Evolutionary conservation across 331 rosid species (phyloP).

Genomic region (Stylosanthes scabra): DNA sequence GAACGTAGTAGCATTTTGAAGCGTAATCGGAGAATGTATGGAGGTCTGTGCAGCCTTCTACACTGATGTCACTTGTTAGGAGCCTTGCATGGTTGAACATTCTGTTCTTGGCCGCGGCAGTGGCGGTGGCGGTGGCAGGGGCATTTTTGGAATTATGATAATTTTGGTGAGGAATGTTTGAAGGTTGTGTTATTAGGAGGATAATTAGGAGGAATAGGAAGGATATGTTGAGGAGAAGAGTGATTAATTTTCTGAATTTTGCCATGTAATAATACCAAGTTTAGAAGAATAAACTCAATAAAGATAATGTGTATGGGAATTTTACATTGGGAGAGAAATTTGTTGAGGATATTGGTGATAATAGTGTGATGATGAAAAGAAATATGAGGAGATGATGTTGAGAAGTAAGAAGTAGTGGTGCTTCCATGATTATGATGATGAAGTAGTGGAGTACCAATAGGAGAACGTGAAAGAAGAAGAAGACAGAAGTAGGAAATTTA

Average conservation of each 20-base stretch:
- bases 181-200: constrained; percentile 26
- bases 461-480: constrained; percentile 7
- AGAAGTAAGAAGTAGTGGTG: background rate
- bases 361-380: background rate
- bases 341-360: constrained; percentile 1
- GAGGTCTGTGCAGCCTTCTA: constrained; percentile 45
- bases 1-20: constrained; percentile 64
- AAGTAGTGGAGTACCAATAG: background rate
- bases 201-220: constrained; percentile 43
- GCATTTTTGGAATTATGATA: background rate
- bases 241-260: constrained; percentile 20
- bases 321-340: background rate
- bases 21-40: constrained; percentile 39
- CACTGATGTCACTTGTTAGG: constrained; percentile 12
- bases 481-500: constrained; percentile 39
- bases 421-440: background rate
- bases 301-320: background rate
- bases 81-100: constrained; percentile 30
- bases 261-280: too few relatives aligned
- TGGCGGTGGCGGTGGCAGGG: background rate
- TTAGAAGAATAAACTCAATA: background rate
- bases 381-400: constrained; percentile 5
- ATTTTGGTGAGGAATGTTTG: background rate
- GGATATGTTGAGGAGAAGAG: constrained; percentile 40
- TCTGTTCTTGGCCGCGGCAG: background rate